Conservation (phyloP, 768 basidiomycete species). For the Boletus insuetus region DNA sequence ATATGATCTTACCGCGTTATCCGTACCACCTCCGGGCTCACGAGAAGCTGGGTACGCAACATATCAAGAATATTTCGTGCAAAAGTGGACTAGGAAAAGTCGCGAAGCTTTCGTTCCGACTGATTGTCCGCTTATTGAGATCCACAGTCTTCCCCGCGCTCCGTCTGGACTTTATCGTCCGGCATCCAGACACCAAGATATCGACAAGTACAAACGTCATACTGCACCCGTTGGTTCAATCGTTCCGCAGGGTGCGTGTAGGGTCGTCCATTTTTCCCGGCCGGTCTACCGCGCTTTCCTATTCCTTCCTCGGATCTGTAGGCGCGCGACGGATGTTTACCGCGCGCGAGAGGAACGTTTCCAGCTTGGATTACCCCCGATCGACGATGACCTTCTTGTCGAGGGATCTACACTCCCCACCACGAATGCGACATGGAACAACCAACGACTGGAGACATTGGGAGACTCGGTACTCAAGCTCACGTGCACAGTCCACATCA, state of each 20-base stretch:
- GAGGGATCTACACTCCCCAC: slow-evolving; percentile 78
- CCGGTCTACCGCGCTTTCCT: slow-evolving; percentile 50
- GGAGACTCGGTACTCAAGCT: slow-evolving; percentile 84
- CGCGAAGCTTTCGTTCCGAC: slow-evolving; percentile 43
- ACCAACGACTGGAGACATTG: slow-evolving; percentile 83
- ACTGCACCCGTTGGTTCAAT: slow-evolving; percentile 31
- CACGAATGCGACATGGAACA: slow-evolving; percentile 62
- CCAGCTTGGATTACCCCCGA: slow-evolving; percentile 59
- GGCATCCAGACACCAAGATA: slow-evolving; percentile 16
- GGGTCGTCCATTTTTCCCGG: slow-evolving; percentile 52
- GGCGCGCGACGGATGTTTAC: slow-evolving; percentile 63
- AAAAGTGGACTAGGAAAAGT: slow-evolving; percentile 53
- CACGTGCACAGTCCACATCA: slow-evolving; percentile 70
- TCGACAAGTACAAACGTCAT: slow-evolving; percentile 28
- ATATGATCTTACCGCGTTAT: slow-evolving; percentile 63
- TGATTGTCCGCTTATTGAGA: slow-evolving; percentile 65
- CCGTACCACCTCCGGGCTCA: slow-evolving; percentile 50
- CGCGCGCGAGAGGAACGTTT: slow-evolving; percentile 51
- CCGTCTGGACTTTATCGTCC: slow-evolving; percentile 41
- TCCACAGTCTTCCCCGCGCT: slow-evolving; percentile 40
- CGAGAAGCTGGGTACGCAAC: slow-evolving; percentile 46
- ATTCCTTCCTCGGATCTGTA: slow-evolving; percentile 64
- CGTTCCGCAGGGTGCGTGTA: slow-evolving; percentile 46
- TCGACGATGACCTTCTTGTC: slow-evolving; percentile 54
- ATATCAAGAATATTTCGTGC: slow-evolving; percentile 58